Conservation (phyloP, 1,284 basidiomycete species). For the Heterobasidion parviporum region DNA sequence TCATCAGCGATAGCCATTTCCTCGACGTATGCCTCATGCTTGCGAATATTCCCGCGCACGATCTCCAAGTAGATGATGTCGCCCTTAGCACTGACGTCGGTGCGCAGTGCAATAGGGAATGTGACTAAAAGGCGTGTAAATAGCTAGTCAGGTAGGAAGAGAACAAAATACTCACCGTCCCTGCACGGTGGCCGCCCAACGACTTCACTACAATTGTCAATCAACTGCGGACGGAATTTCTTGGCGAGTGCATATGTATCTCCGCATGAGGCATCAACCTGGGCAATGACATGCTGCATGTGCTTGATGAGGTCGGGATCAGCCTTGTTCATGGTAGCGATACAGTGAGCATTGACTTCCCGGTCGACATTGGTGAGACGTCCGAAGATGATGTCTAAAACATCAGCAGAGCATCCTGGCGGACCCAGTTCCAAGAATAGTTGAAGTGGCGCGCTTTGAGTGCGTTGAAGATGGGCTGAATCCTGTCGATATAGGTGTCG, state of each 20-base stretch:
- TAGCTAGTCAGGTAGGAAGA: conserved; percentile 3
- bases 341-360: too few species aligned
- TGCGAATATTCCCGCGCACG: conserved; percentile 91
- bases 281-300: conserved; percentile 94
- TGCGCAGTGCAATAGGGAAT: conserved; percentile 95
- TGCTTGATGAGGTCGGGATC: conserved; percentile 86
- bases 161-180: conserved; percentile 74
- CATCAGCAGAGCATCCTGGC: conserved; percentile 92
- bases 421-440: conserved; percentile 99
- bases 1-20: conserved; percentile 97
- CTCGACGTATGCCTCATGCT: conserved; percentile 95
- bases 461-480: conserved; percentile 91
- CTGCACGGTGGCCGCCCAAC: conserved; percentile 86
- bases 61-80: conserved; percentile 95
- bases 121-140: conserved; percentile 53
- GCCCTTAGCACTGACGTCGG: conserved; percentile 88
- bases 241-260: conserved; percentile 92
- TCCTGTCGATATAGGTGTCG: conserved; percentile 89
- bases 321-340: conserved; percentile 98
- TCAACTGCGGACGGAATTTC: conserved; percentile 93
- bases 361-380: conserved; percentile 88
- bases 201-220: conserved; percentile 89
- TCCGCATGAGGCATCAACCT: conserved; percentile 75
- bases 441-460: conserved; percentile 97
- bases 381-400: conserved; percentile 98